Base-by-base conservation (phyloP, 768 basidiomycete species). In the Xanthoconium purpureum region DNA sequence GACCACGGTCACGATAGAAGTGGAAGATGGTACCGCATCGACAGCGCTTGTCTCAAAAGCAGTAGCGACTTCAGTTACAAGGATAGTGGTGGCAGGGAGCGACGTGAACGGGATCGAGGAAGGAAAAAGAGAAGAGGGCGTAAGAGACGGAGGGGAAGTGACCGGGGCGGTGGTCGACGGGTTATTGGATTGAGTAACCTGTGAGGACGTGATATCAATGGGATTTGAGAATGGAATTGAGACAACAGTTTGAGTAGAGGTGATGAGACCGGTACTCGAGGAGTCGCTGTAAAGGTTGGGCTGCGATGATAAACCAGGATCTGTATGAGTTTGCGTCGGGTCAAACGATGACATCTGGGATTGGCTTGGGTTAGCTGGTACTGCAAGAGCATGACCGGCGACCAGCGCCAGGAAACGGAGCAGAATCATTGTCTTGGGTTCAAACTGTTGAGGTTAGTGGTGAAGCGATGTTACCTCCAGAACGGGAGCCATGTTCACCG, bases 351-450 rank as follows among this genome's bases (percentile, higher is more conserved):
- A 12, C 15, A 29, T 35, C 33, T 52, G 50, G 8, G 48, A 3
- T 48, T 38, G 59, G 36, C 36, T 57, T 11, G 55, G 52, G n/a
- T 46, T 47, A 14, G 56, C 42, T 30, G 65, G 67, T 6, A 59
- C 57, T 36, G 60, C 55, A 32, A 55, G 20, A 1, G 44, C 45
- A 11, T 30, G 47, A 28, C 11, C 35, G 36, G 57, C 60, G 55
- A 54, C 61, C 59, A 64, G 65, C 63, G 59, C 67, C 30, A 63
- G 40, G 12, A 54, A 17, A 49, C 18, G 54, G 24, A 60, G 13
- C 5, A 38, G 6, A 42, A 40, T 7, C 65, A 66, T 68, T 33
- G 20, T 47, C 28, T 28, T 40, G 28, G 12, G 30, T n/a, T n/a
- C 18, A 20, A 42, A 43, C 38, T 18, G 14, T 45, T 28, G 38